Base-by-base conservation (phyloP, 495 filamentous ascomycete genomes). In the Tuber microsphaerosporum region DNA sequence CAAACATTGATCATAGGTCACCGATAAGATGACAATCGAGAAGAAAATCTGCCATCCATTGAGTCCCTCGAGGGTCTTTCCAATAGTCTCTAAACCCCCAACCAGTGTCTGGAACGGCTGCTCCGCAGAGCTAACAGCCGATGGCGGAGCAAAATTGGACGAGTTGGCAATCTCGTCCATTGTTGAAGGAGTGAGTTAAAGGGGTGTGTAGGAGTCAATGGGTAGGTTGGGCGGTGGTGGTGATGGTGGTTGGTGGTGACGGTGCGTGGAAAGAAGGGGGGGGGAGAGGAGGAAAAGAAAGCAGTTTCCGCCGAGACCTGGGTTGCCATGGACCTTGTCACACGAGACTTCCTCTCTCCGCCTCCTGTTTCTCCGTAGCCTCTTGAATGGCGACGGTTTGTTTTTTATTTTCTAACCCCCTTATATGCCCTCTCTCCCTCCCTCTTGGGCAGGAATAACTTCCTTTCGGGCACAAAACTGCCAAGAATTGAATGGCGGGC, bases 1-100 rank as follows among this genome's bases (percentile, higher is more conserved):
- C 89, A 90, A 73, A 86, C 84, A 19, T 92, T 91, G 17, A 83
- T 83, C 81, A 72, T 83, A 83, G 45, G 81, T 82, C 69, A 83
- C 48, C 22, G 76, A 79, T 71, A 83, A 44, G 19, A 88, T 75
- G 84, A 88, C 43, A 84, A 85, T 71, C 65, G 82, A 77, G 73
- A 84, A 42, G 78, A 84, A 45, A 73, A 82, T 68, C 81, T 79
- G 82, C 81, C 81, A 83, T 45, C 48, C 74, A 41, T 74, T 79
- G n/a, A 82, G 75, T 43, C 81, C 75, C 76, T 82, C 77, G 73
- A 85, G 80, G 12, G 74, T 79, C 68, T 77, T 82, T 34, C 81
- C 77, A 41, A 82, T 75, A 46, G 65, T 75, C 17, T 77, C 80
- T 26, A 77, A 74, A 31, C 72, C 71, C 20, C 77, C 75, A 10